A percentile compares a stretch with the other conserved stretches of the same genome.
phyloP scores from a whole-genome alignment of 306 rosid genomes.

The Corylus heterophylla region DNA sequence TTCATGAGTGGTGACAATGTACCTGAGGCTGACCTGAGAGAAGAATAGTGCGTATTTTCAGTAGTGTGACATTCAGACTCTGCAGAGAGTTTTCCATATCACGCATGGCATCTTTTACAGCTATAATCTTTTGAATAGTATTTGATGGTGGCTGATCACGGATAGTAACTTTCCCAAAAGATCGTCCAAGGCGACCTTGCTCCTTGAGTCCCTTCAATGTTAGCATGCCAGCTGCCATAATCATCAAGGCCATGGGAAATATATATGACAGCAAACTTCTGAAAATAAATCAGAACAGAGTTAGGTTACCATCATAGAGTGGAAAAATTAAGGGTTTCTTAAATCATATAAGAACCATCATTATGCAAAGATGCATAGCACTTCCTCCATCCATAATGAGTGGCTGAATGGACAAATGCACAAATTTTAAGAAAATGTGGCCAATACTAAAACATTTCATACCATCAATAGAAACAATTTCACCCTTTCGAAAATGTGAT shows the following conservation, averaged over 20 bases:
- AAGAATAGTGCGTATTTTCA: conserved; percentile 75
- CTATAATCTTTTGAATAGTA: conserved; percentile 90
- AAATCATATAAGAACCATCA: conserved; percentile 8
- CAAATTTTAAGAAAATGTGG: neutral
- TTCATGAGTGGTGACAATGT: conserved; percentile 21
- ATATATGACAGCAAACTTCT: conserved; percentile 82
- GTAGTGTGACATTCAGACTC: conserved; percentile 72
- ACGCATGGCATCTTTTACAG: conserved; percentile 90
- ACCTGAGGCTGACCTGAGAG: conserved; percentile 98
- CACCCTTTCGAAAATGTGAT: neutral
- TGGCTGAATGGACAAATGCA: neutral
- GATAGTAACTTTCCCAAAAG: conserved; percentile 74
- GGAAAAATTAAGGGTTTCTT: conserved; percentile 3
- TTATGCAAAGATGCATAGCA: conserved; percentile 2
- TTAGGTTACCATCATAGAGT: neutral
- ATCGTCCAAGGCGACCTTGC: conserved; percentile 97
- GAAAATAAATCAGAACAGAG: conserved; percentile 36
- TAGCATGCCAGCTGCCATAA: conserved; percentile 74
- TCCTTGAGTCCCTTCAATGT: conserved; percentile 81
- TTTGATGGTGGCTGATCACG: conserved; percentile 95
- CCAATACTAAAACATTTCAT: neutral
- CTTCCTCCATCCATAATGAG: neutral
- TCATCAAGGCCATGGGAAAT: conserved; percentile 65
- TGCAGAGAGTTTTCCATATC: conserved; percentile 77
- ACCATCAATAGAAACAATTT: neutral